Percentiles rank a stretch among this genome's conserved stretches.
These are phyloP conservation scores for Pleurotus cornucopiae DNA, from an alignment of 768 basidiomycete genomes.

Conservation along the genomic window DNA sequence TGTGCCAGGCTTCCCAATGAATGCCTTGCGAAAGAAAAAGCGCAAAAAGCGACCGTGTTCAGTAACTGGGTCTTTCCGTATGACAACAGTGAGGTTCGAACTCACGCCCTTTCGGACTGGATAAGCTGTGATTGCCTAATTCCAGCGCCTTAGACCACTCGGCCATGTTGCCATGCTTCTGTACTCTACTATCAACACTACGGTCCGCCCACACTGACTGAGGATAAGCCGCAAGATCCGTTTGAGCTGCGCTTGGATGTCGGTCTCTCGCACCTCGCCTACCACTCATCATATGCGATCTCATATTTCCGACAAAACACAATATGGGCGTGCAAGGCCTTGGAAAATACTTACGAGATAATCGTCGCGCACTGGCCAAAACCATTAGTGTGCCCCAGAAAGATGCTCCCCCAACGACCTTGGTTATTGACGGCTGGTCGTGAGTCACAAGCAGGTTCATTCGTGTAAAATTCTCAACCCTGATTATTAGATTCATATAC, in stretches of 20 bases:
- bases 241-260: too few species aligned
- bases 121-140: slow-evolving; percentile 34
- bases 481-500: slow-evolving; percentile 64
- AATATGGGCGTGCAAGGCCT: slow-evolving; percentile 52
- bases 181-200: too few species aligned
- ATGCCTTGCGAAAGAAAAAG: too few species aligned
- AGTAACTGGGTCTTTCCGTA: too few species aligned
- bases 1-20: too few species aligned
- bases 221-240: too few species aligned
- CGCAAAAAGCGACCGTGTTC: too few species aligned
- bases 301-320: neutral
- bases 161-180: slow-evolving; percentile 42
- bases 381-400: slow-evolving; percentile 20
- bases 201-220: too few species aligned
- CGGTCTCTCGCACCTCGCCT: too few species aligned
- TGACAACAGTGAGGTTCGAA: slow-evolving; percentile 45
- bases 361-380: slow-evolving; percentile 36
- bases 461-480: slow-evolving; percentile 10
- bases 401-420: slow-evolving; percentile 28
- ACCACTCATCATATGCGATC: neutral
- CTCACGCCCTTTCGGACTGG: slow-evolving; percentile 40
- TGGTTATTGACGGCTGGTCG: slow-evolving; percentile 88
- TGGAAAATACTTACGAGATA: slow-evolving; percentile 48
- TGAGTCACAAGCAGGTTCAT: slow-evolving; percentile 39
- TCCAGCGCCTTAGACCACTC: slow-evolving; percentile 62